Percentiles rank a stretch among this genome's conserved stretches.
phyloP scores from a whole-genome alignment of 306 rosid species.

The Quillaja saponaria region DNA sequence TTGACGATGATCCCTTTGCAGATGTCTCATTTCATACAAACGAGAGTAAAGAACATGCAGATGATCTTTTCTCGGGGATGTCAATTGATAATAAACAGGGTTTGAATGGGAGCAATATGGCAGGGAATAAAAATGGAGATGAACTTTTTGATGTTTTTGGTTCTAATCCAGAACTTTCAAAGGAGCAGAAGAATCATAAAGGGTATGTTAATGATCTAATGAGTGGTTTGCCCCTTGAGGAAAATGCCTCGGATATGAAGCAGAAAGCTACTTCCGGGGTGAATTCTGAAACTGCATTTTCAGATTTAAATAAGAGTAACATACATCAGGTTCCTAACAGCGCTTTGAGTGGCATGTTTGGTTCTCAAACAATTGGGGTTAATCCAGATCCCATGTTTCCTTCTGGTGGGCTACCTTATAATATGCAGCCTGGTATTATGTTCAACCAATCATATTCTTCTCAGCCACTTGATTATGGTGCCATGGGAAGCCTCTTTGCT shows the following conservation, averaged over 20 bases:
- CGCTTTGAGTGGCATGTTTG: conserved; percentile 49
- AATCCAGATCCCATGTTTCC: conserved; percentile 63
- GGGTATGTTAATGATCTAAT: conserved; percentile 59
- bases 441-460: conserved; percentile 70
- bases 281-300: conserved; percentile 49
- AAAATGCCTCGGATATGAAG: conserved; percentile 43
- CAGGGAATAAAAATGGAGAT: conserved; percentile 46
- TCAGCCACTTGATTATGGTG: conserved; percentile 75
- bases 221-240: conserved; percentile 63
- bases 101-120: conserved; percentile 32
- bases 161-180: conserved; percentile 41
- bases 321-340: conserved; percentile 41
- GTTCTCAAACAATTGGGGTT: conserved; percentile 53
- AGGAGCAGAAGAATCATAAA: conserved; percentile 43
- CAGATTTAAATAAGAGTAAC: conserved; percentile 47
- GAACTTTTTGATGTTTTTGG: conserved; percentile 72
- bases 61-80: conserved; percentile 87
- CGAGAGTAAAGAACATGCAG: conserved; percentile 56
- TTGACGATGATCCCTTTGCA: conserved; percentile 84
- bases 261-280: conserved; percentile 50
- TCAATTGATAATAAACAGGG: conserved; percentile 58
- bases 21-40: conserved; percentile 82
- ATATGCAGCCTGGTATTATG: conserved; percentile 59
- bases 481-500: conserved; percentile 73
- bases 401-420: conserved; percentile 58